Conservation (phyloP, 768 basidiomycete genomes). For the Trametes elegans region DNA sequence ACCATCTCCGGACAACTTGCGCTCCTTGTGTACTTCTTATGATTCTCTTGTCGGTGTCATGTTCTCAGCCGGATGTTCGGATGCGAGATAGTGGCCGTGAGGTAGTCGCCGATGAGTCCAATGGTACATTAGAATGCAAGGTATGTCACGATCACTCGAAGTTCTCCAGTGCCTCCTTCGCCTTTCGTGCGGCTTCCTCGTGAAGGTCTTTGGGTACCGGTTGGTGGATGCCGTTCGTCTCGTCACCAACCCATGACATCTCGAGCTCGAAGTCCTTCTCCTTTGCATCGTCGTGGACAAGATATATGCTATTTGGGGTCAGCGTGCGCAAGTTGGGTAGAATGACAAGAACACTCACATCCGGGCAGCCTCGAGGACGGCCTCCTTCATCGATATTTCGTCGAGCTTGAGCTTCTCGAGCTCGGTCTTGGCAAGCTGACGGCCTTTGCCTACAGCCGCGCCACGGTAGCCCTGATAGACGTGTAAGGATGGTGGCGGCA, state of each 20-base stretch:
- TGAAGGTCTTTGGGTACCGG: conserved; percentile 84
- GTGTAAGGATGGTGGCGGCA: neutral
- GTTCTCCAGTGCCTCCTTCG: conserved; percentile 80
- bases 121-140: conserved; percentile 27
- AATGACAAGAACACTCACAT: conserved; percentile 61
- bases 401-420: conserved; percentile 91
- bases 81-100: neutral
- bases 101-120: conserved; percentile 19
- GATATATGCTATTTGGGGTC: conserved; percentile 93
- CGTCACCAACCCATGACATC: conserved; percentile 92
- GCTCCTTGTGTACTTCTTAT: neutral
- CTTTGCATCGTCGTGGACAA: conserved; percentile 96
- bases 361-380: conserved; percentile 89
- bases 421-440: conserved; percentile 96
- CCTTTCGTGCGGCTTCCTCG: conserved; percentile 82
- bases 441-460: conserved; percentile 97
- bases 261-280: conserved; percentile 99
- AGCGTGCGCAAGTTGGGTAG: neutral
- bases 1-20: neutral
- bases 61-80: neutral
- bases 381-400: conserved; percentile 78
- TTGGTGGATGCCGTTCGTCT: conserved; percentile 76
- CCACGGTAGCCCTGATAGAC: conserved; percentile 85
- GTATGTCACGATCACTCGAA: conserved; percentile 42
- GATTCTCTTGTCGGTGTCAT: neutral